phyloP scores from a whole-genome alignment of 192 early-diverging fungal species.

The Spizellomyces sp. region DNA sequence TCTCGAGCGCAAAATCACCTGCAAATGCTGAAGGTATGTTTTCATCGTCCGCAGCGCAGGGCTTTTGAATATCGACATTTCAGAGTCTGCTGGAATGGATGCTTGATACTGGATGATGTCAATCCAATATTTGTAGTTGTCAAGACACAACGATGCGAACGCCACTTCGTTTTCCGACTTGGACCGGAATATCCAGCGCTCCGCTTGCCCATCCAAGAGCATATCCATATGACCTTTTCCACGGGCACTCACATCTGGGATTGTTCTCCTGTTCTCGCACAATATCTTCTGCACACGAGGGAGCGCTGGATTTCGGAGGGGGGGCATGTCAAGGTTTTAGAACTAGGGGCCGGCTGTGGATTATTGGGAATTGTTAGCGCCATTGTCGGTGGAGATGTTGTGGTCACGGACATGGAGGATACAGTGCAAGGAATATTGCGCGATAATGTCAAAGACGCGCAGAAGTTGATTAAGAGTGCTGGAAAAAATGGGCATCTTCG shows the following conservation, averaged over 20 bases:
- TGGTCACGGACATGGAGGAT: constrained; percentile 22
- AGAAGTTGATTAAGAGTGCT: not conserved
- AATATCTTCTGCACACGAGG: not conserved
- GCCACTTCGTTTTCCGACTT: constrained; percentile 12
- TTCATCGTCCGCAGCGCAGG: not conserved
- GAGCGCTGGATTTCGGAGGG: constrained; percentile 3
- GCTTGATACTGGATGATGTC: too few relatives aligned
- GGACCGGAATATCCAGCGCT: not conserved
- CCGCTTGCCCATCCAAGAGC: constrained; percentile 14
- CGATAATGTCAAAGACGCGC: not conserved
- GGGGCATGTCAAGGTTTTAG: constrained; percentile 3
- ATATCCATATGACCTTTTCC: constrained; percentile 25
- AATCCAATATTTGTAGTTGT: not conserved
- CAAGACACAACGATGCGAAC: constrained; percentile 14
- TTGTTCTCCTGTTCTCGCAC: constrained; percentile 16
- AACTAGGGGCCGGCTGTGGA: constrained; percentile 24
- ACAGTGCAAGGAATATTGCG: not conserved
- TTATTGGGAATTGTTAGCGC: constrained; percentile 8
- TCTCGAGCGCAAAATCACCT: not conserved
- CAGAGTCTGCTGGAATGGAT: not conserved
- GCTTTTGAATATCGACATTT: not conserved
- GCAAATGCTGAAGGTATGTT: not conserved
- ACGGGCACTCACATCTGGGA: constrained; percentile 30
- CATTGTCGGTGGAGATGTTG: constrained; percentile 5
- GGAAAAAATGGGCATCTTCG: not conserved